Evolutionary conservation across 805 yeast genomes (phyloP), one percentile per base, ranked within the genome.

Genomic region (Kodamaea laetipori): DNA sequence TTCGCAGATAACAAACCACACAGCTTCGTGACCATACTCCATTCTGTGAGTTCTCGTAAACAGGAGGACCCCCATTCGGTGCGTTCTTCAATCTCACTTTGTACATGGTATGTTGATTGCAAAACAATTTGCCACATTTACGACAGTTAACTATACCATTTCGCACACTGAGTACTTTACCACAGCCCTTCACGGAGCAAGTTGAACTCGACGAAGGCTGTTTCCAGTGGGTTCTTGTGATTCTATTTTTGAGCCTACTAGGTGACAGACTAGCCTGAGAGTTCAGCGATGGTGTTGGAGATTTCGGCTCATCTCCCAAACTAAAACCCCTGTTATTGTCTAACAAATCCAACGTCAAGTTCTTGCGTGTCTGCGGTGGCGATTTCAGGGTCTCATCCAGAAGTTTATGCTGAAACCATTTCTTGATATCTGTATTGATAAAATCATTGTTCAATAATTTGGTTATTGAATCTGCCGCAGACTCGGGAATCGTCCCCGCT

Each of bases 11-110:
- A 57, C 97, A 90, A 0, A 49, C 50, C 31, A 71, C 66, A 59
- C 97, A 90, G 49, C 87, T 83, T 24, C 83, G 67, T 41, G 80
- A 67, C 92, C 90, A 84, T n/a, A 69, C 60, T 0, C 94, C 92
- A 39, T 60, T 49, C 18, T 45, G 36, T 5, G 43, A 37, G 18
- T 56, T 38, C 35, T 57, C 61, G 51, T 65, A 68, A 18, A 52
- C 53, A 1, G 71, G 66, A 0, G 47, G 43, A 0, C 77, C 67
- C 45, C 75, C 78, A 47, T 77, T 76, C 0, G 84, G 80, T 0
- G 84, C 80, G n/a, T 60, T 53, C 47, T 76, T 62, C 12, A 89
- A 63, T 53, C 73, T 77, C 35, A 80, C 71, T 41, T 73, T 68
- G 52, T 71, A 81, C 40, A 66, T 58, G 3, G 89, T 70, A 63